Conservation (phyloP, 805 yeast species). For the Candida broadrunensis region DNA sequence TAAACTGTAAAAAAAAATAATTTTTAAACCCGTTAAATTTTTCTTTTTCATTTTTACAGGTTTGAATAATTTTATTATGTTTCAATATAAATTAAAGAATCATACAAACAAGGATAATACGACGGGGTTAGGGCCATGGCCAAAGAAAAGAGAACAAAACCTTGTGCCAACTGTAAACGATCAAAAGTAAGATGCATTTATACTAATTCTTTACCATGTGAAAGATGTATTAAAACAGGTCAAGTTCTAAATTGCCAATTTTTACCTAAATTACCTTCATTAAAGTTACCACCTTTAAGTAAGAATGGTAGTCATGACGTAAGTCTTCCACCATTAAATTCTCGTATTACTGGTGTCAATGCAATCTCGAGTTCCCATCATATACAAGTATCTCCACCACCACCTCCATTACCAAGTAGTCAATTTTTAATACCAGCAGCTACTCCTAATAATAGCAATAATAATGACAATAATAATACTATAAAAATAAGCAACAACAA, state of each 20-base stretch:
- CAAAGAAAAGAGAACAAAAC: constrained; percentile 48
- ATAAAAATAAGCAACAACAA: too few species aligned
- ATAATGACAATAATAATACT: background rate
- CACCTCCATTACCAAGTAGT: background rate
- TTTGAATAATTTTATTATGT: too few species aligned
- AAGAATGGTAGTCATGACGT: background rate
- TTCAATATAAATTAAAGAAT: too few species aligned
- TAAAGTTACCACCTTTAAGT: constrained; percentile 24
- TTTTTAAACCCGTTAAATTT: too few species aligned
- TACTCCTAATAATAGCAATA: background rate
- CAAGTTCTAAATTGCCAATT: constrained; percentile 49
- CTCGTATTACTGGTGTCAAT: background rate
- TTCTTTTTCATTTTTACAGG: too few species aligned
- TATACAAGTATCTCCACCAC: background rate
- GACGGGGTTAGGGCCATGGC: too few species aligned
- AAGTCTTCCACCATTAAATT: background rate
- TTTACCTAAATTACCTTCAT: constrained; percentile 50
- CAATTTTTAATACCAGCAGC: background rate
- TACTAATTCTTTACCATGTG: constrained; percentile 48
- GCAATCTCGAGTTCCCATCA: background rate
- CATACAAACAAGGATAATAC: too few species aligned
- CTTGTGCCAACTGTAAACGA: constrained; percentile 61
- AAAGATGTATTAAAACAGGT: constrained; percentile 51
- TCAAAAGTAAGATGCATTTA: constrained; percentile 64
- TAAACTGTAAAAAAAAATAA: too few species aligned